Evolutionary conservation across 176 grass and related monocot genomes (phyloP), one percentile per base, ranked within the genome.

Genomic region (Panicum miliaceum): DNA sequence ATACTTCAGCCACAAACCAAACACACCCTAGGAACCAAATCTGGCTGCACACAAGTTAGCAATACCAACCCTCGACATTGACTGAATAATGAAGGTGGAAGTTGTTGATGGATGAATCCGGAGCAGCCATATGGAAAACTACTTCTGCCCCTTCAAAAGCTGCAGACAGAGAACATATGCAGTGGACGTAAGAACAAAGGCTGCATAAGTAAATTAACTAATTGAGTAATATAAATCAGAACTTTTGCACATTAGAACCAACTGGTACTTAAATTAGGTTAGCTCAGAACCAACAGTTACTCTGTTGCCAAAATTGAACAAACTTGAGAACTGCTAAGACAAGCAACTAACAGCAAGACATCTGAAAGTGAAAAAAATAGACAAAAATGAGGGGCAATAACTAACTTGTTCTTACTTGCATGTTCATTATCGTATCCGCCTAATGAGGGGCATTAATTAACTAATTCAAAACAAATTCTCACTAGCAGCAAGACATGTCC

Each of bases 111-210:
- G 96, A 99, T 62, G 96, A 99, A 79, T 99, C 96, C 42, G 96
- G 96, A 80, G 96, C 96, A 76, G 96, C 96, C 96, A 99, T 99
- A 80, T 99, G 96, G 87, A 94, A 98, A 81, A 98, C 93, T 76
- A 91, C 91, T 89, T 95, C 93, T 54, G 85, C 89, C 23, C 96
- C 96, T 48, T 93, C 82, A 88, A 93, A 93, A 90, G 87, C 96
- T 98, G 89, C 68, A 90, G 25, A 43, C 12, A 59, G 61, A 80
- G 82, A 77, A 74, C 64, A 77, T 9, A 85, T n/a, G 77, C 22
- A 66, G 73, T 70, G 34, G 46, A 27, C 20, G 71, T 58, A 43
- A 71, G 42, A 68, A 84, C 50, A 79, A 40, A 70, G 26, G 63
- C 1, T 45, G 25, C 64, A 75, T 4, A 36, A 40, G 63, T 67